Base-by-base conservation (phyloP, 331 rosid species). In the Quercus tomentella region DNA sequence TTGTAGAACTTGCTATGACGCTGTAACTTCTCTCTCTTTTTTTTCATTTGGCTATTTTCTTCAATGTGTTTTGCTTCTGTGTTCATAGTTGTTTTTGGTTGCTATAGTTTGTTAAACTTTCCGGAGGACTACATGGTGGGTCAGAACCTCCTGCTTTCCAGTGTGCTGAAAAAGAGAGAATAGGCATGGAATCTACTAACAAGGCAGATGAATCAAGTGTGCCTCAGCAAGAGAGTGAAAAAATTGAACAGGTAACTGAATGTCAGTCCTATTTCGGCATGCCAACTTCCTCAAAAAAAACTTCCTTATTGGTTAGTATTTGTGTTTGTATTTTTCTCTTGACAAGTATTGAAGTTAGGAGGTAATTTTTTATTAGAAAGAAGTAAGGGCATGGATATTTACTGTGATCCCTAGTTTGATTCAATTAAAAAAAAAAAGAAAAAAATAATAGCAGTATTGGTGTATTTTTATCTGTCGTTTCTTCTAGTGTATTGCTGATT, bases 141-240 rank as follows among this genome's bases (percentile, higher is more conserved):
- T 75, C 87, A 73, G 90, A 94, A 87, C 98, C 98, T 85, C 98
- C 98, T 41, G 98, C 98, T 33, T 92, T 92, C 82, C 97, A 90
- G 89, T 89, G 60, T 43, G 96, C 98, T 58, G 98, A 94, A 88
- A 84, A 45, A 77, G 92, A 83, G 68, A 90, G 97, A 83, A 43
- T 37, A 71, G 57, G 63, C 65, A 80, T 85, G 69, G 72, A 83
- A 70, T 71, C 80, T 79, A 82, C 79, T 25, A 81, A 84, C 82
- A 86, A 81, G 72, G 82, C 21, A 77, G 75, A 74, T 73, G 82
- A 90, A 65, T 76, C 87, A 43, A 79, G 69, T 72, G 88, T 71
- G 58, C 72, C 71, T 57, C 77, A 25, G 62, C 58, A 74, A 72
- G 80, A 76, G 70, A 79, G 78, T 1, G 83, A 73, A 43, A 73